A percentile compares a stretch with the other conserved stretches of the same genome.
phyloP scores from a whole-genome alignment of 2,329 filamentous ascomycete genomes.

The Ceratocystis lukuohia region DNA sequence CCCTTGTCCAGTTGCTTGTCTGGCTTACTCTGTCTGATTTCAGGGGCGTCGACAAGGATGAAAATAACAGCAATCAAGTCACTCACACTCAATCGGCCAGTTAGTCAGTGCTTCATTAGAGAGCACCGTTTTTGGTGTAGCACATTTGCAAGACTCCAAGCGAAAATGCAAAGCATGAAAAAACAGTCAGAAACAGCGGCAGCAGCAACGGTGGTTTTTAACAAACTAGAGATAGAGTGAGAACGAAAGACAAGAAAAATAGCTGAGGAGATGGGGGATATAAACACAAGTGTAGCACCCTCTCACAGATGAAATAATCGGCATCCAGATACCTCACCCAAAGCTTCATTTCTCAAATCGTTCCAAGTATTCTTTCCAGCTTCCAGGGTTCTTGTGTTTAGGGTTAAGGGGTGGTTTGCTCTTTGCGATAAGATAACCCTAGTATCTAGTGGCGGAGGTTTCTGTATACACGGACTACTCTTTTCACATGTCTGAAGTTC shows the following conservation, averaged over 20 bases:
- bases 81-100: neutral
- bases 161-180: neutral
- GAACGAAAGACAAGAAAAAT: neutral
- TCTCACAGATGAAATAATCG: neutral
- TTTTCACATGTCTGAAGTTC: neutral
- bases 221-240: neutral
- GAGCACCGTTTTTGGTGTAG: conserved; percentile 8
- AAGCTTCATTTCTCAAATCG: neutral
- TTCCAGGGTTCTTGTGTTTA: neutral
- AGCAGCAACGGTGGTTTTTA: neutral
- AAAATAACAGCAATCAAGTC: conserved; percentile 2
- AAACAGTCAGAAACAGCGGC: neutral
- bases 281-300: neutral
- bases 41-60: conserved; percentile 7
- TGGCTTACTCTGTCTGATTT: neutral
- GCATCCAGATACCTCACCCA: neutral
- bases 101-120: conserved; percentile 8
- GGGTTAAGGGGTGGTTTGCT: neutral
- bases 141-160: conserved; percentile 4
- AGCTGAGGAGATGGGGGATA: too few species aligned
- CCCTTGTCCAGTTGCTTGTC: neutral
- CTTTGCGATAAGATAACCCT: neutral
- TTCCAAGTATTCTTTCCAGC: neutral
- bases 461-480: too few species aligned
- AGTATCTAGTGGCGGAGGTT: neutral